These are phyloP conservation scores for Terana coerulea DNA, from an alignment of 768 basidiomycete genomes.

Conservation along the genomic window DNA sequence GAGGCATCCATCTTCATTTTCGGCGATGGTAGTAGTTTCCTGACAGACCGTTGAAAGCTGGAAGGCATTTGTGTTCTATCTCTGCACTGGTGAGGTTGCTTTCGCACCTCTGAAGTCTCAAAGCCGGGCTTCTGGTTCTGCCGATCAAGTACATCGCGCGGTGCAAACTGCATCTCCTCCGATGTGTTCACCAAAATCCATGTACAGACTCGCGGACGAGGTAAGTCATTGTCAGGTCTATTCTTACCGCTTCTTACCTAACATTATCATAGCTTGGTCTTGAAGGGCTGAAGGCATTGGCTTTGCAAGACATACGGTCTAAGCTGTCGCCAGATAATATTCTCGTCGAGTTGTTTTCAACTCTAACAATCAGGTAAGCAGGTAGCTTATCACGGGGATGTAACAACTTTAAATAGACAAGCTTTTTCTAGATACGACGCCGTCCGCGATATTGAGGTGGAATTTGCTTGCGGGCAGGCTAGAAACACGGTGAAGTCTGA, in stretches of 20 bases:
- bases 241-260: background rate
- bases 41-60: background rate
- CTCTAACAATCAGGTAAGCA: slow-evolving; percentile 13
- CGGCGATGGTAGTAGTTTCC: background rate
- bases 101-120: slow-evolving; percentile 17
- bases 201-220: slow-evolving; percentile 40
- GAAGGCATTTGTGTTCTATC: slow-evolving; percentile 18
- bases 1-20: background rate
- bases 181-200: slow-evolving; percentile 30
- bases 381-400: background rate
- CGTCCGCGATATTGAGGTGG: slow-evolving; percentile 4
- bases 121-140: background rate
- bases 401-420: background rate
- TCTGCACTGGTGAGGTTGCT: slow-evolving; percentile 12
- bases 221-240: slow-evolving; percentile 17
- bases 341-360: slow-evolving; percentile 19
- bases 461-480: background rate
- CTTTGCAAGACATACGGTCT: slow-evolving; percentile 12
- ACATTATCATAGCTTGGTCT: background rate
- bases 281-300: slow-evolving; percentile 8
- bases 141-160: background rate
- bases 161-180: background rate
- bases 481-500: background rate
- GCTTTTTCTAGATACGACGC: background rate
- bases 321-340: slow-evolving; percentile 18